Percentiles rank a stretch among this genome's conserved stretches.
Conservation (phyloP, 2,329 filamentous ascomycete species). For the Colletotrichum sp. region DNA sequence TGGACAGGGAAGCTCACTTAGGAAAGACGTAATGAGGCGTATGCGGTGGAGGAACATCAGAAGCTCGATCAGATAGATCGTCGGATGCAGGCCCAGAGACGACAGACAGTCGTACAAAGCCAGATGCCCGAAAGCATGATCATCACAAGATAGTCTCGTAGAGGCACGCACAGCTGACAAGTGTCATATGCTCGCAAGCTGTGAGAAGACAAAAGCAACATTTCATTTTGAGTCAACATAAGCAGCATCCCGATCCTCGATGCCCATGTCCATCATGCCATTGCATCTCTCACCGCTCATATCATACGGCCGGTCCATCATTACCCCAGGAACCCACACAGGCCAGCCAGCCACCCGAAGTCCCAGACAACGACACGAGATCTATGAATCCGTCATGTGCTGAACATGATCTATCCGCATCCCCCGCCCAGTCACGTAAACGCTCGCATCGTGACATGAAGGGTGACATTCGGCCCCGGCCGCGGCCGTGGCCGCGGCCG, state of each 20-base stretch:
- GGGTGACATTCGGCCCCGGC: background rate
- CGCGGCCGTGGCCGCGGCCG: background rate
- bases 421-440: background rate
- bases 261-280: background rate
- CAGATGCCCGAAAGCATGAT: background rate
- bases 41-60: background rate
- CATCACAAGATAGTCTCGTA: background rate
- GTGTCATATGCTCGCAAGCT: background rate
- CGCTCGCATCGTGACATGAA: background rate
- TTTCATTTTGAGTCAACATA: background rate
- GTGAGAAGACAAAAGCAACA: background rate
- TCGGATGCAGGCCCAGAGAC: background rate
- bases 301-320: background rate
- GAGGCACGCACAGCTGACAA: background rate
- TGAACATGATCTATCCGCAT: background rate
- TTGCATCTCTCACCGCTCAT: background rate
- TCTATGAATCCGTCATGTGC: background rate
- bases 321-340: background rate
- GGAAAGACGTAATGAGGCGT: background rate
- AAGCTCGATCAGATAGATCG: background rate
- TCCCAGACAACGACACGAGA: background rate
- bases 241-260: background rate
- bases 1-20: background rate
- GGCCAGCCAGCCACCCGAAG: background rate
- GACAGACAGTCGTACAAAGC: background rate